Conservation (phyloP, 345 rosid genomes). For the Populus pruinosa region DNA sequence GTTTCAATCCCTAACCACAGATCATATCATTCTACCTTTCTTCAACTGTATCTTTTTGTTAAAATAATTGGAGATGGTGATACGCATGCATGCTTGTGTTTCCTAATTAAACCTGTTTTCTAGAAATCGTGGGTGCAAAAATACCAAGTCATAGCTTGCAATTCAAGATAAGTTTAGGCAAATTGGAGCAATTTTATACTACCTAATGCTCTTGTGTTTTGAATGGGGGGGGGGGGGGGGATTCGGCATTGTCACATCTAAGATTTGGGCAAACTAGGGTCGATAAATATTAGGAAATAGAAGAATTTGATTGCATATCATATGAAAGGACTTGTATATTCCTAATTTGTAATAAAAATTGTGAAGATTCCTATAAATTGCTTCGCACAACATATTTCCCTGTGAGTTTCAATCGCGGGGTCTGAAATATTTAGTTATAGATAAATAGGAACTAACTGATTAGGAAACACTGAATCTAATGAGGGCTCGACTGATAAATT, state of each 20-base stretch:
- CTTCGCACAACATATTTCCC: no score
- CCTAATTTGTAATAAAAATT: no score
- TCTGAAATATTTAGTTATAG: no score
- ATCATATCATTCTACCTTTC: background rate
- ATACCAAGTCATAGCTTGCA: background rate
- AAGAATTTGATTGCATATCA: background rate
- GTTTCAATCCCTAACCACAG: background rate
- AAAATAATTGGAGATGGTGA: background rate
- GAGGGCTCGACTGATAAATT: background rate
- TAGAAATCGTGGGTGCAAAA: background rate
- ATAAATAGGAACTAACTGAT: no score
- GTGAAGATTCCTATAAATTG: no score
- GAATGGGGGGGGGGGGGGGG: background rate
- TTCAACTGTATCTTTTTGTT: background rate
- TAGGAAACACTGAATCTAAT: no score
- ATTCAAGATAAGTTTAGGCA: background rate
- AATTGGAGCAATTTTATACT: no score
- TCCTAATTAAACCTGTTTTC: background rate
- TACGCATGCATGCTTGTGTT: background rate
- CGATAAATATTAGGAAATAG: no score
- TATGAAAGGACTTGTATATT: no score
- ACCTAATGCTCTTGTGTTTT: background rate
- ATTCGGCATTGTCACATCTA: background rate
- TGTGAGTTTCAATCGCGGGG: no score
- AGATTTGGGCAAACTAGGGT: background rate